Base-by-base conservation (phyloP, 306 rosid genomes). In the Pyrus communis region DNA sequence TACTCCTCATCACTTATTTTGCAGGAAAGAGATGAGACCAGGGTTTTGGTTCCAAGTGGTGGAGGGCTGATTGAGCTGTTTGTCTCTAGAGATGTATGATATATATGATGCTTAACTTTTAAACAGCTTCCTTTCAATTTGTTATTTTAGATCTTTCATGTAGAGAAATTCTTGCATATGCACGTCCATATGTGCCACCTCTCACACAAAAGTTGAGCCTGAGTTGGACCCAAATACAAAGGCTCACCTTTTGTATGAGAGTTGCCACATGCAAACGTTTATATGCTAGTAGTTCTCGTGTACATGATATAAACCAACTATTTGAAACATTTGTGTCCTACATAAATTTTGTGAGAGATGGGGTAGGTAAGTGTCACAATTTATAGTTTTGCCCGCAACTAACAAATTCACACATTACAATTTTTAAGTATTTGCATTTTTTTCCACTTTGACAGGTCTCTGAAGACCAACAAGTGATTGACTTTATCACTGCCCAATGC, bases 41-140 rank as follows among this genome's bases (percentile, higher is more conserved):
- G 79, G 77, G 97, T 88, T 79, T 81, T 95, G 83, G 78, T 95
- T 83, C 97, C 97, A 21, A 77, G 85, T 69, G 84, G 90, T 49
- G 93, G 94, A 76, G 97, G 91, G 67, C 79, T 91, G 69, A 79
- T 91, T 63, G 98, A 92, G 87, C 85, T 95, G 65, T 91, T 92
- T 76, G 91, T 88, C 61, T 82, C 86, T 9, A 90, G 89, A 75
- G 91, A 92, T 73, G 97, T 89, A 85, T 61, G 64, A 54, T 78
- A 45, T 45, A 3, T 61, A 62, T 40, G 23, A 38, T 51, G 45
- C 70, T 52, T 23, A 13, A 18, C 67, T 42, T 55, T 15, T 3
- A 28, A 51, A 9, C 38, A 38, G 42, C 61, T 10, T 46, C 30
- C 54, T 2, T 60, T 49, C 46, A 22, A 11, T 49, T 58, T 62